Percentiles rank a stretch among this genome's conserved stretches.
Conservation (phyloP, 2,329 filamentous ascomycete genomes). For the Fusarium hostae region DNA sequence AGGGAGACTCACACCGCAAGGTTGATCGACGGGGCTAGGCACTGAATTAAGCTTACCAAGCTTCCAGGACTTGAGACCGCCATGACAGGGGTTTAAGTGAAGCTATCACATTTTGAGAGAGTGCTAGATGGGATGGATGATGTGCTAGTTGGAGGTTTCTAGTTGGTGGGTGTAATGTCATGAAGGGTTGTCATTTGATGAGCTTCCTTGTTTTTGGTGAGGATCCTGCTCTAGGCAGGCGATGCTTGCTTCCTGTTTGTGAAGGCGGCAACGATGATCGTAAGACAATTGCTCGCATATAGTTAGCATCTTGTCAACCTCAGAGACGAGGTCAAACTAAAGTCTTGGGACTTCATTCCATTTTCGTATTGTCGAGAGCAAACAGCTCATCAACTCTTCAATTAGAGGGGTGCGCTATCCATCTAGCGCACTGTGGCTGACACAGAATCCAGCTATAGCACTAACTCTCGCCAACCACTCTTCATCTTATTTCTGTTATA, state of each 20-base stretch:
- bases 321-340: neutral
- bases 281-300: neutral
- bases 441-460: neutral
- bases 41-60: constrained; percentile 24
- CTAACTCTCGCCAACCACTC: no score
- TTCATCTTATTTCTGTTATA: neutral
- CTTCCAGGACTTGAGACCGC: constrained; percentile 12
- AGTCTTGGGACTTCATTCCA: neutral
- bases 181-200: neutral
- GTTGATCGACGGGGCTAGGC: constrained; percentile 6
- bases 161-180: constrained; percentile 7
- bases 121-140: neutral
- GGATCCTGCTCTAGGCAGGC: neutral
- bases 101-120: constrained; percentile 9
- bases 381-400: neutral
- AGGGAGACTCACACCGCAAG: constrained; percentile 1
- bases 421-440: constrained; percentile 29
- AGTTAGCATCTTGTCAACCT: neutral
- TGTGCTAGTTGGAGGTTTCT: neutral
- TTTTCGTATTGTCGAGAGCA: neutral
- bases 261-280: neutral
- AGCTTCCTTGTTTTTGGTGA: neutral
- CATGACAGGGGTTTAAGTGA: constrained; percentile 8
- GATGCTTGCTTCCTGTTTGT: neutral
- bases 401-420: constrained; percentile 20